Base-by-base conservation (phyloP, 192 early-diverging fungal species). In the Gaertneriomyces semiglobifer region DNA sequence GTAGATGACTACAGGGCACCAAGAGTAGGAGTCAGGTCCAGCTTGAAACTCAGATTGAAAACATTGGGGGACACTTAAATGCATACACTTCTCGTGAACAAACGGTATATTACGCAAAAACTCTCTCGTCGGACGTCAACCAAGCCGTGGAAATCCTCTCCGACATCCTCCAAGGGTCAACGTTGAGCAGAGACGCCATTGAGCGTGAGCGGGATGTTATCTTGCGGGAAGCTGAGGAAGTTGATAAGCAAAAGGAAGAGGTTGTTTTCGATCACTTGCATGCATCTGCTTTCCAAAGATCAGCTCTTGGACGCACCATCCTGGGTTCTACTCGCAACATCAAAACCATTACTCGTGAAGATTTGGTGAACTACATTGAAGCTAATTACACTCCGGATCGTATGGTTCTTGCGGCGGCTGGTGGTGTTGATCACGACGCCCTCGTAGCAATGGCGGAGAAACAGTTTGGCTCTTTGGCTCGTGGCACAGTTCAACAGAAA, bases 261-360 rank as follows among this genome's bases (percentile, higher is more conserved):
- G 94, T 98, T 47, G 96, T 98, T 44, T 98, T 98, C 81, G 96
- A 98, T 73, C 94, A 98, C 65, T 79, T 98, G 80, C 96, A 98
- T 74, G 93, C 91, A 41, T 89, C 88, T 55, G 94, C 96, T 16
- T 98, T 92, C 86, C 92, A 93, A 82, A 81, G 90, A 56, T 86
- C 86, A 68, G 74, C 91, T 16, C 84, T 98, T 11, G 95, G 95
- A 40, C 85, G 85, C 72, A 96, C 96, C 52, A 96, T 97, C 70
- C 86, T 96, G 51, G 96, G 96, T 45, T 91, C 96, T 46, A 84
- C 86, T 72, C 91, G 93, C 70, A 96, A 96, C 82, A 97, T 98
- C 71, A 76, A 92, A 77, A 86, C 87, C 58, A 87, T 98, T 68
- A 88, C 86, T 46, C 90, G 91, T 62, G 79, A 84, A 19, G 94